Evolutionary conservation across 495 filamentous ascomycete species (phyloP), one percentile per base, ranked within the genome.

Genomic region (Penicillium cosmopolitanum): DNA sequence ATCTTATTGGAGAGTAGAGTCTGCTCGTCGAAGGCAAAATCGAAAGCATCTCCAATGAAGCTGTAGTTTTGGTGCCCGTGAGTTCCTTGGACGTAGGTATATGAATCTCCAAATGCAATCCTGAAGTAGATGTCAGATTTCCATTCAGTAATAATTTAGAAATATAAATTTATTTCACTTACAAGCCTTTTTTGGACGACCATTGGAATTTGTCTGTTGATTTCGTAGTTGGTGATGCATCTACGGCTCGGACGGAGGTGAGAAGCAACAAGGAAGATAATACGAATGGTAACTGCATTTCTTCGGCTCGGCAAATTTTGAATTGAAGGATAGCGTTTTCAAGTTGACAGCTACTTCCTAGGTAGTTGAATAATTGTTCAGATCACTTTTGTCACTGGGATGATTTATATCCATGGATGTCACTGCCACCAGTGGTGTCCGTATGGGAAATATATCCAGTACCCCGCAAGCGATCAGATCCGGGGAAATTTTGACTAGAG

Each of bases 51-150:
- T 18, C 79, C 79, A 23, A 84, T 82, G 67, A 82, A 84, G 55
- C 74, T 77, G 57, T 60, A 83, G 64, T 81, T 80, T 28, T 74
- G 66, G 52, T 66, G 73, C 4, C 81, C 82, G 46, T 65, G 61
- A 6, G 76, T 81, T 16, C 81, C 82, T 67, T 83, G 80, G 21
- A 83, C 75, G 53, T 77, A 84, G 16, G 81, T 82, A 55, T 84
- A 84, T n/a, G 77, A 80, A 58, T 84, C 80, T 15, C 80, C 82
- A 57, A 84, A 84, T n/a, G 79, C 77, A 58, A 82, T 47, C 25
- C 3, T 50, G 50, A 28, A 13, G 5, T 19, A 13, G 42, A 7
- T n/a, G n/a, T 18, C 9, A 44, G 42, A 44, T 44, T 9, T 5
- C 15, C 5, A 10, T 44, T 6, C 16, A 18, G 21, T 31, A 13